Evolutionary conservation across 352 stramenopile genomes (phyloP).

Genomic region (Globisporangium cylindrosporum): DNA sequence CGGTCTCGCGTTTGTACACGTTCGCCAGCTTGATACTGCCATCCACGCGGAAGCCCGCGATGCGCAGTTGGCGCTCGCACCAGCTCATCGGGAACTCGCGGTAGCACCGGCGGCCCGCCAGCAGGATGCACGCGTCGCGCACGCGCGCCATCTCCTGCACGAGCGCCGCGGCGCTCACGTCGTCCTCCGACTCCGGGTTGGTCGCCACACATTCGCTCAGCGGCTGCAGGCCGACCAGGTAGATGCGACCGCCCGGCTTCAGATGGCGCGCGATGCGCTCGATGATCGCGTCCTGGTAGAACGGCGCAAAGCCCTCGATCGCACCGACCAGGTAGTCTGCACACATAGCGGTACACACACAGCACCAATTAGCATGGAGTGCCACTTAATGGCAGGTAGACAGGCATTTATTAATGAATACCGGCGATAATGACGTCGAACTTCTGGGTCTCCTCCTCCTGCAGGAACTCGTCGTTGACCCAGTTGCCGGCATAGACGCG

Average conservation of each 20-base stretch:
- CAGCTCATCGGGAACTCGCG: slow-evolving; percentile 89
- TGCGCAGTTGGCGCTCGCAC: slow-evolving; percentile 74
- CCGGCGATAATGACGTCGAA: slow-evolving; percentile 83
- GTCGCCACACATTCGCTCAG: slow-evolving; percentile 56
- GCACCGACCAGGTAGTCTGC: slow-evolving; percentile 91
- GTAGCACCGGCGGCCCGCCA: slow-evolving; percentile 86
- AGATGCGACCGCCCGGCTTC: slow-evolving; percentile 81
- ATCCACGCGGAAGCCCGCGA: slow-evolving; percentile 49
- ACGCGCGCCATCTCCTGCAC: slow-evolving; percentile 70
- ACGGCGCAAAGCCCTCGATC: slow-evolving; percentile 91
- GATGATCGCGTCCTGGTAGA: slow-evolving; percentile 65
- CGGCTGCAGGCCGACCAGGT: slow-evolving; percentile 86
- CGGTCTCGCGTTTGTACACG: slow-evolving; percentile 81
- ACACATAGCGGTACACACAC: not conserved
- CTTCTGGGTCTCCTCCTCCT: slow-evolving; percentile 38
- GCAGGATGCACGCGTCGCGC: slow-evolving; percentile 88
- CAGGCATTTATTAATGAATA: slow-evolving; percentile 5
- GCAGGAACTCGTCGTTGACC: slow-evolving; percentile 60
- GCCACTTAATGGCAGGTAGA: not conserved
- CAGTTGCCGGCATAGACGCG: slow-evolving; percentile 70
- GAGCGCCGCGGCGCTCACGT: slow-evolving; percentile 28
- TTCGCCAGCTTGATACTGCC: slow-evolving; percentile 76
- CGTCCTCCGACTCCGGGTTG: slow-evolving; percentile 26
- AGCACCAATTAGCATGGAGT: not conserved
- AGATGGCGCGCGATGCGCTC: slow-evolving; percentile 69